Evolutionary conservation across 164 flowering plant species (phyloP).

Genomic region (Vitis labrusca): DNA sequence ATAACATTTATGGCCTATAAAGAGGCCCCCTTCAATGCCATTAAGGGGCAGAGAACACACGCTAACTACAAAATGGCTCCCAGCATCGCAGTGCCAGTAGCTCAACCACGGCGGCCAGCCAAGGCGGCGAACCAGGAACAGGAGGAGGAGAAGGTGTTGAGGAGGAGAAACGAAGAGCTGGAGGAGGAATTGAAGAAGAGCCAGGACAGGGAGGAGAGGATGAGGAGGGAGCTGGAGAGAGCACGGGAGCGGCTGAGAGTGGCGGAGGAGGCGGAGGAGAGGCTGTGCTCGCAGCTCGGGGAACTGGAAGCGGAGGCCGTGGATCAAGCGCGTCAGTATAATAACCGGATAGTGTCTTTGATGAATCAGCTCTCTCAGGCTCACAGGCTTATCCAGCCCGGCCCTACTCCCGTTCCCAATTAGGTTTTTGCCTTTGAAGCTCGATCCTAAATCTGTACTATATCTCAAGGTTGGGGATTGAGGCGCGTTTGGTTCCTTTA

Average conservation of each 20-base stretch:
- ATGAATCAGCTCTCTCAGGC: slow-evolving; percentile 60
- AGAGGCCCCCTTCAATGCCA: background rate
- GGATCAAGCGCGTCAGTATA: slow-evolving; percentile 53
- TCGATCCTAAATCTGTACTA: too few relatives aligned
- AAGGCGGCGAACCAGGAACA: background rate
- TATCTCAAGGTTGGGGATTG: too few relatives aligned
- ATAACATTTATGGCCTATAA: slow-evolving; percentile 1
- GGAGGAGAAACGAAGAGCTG: slow-evolving; percentile 64
- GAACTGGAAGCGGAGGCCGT: slow-evolving; percentile 83
- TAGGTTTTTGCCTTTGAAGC: too few relatives aligned
- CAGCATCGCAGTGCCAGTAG: slow-evolving; percentile 5
- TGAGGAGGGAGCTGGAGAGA: slow-evolving; percentile 46
- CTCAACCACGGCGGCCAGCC: background rate
- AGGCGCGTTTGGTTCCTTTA: too few relatives aligned
- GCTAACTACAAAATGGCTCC: slow-evolving; percentile 19
- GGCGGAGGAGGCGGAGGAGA: slow-evolving; percentile 85
- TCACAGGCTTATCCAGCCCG: slow-evolving; percentile 26
- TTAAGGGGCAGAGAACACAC: too few relatives aligned
- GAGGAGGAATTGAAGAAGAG: slow-evolving; percentile 58
- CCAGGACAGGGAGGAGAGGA: slow-evolving; percentile 51
- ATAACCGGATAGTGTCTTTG: slow-evolving; percentile 41
- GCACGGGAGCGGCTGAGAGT: slow-evolving; percentile 43
- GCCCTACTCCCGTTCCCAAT: background rate
- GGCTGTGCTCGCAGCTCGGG: slow-evolving; percentile 69
- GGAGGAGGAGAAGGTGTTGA: slow-evolving; percentile 19